Conservation (phyloP, 2,329 filamentous ascomycete genomes). For the Diaporthe ampelina region DNA sequence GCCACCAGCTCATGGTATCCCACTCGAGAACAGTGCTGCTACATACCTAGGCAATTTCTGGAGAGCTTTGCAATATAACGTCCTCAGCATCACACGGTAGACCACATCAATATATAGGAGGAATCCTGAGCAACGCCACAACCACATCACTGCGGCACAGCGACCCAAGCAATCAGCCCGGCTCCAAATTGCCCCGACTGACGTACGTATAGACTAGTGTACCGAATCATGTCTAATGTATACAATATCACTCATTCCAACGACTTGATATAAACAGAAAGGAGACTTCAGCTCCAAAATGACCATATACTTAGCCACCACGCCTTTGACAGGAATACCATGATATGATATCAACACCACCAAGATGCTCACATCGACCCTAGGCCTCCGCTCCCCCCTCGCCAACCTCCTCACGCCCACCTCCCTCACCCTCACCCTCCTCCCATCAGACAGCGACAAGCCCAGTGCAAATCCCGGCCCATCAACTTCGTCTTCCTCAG, state of each 20-base stretch:
- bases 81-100: neutral
- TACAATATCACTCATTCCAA: neutral
- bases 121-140: too few relatives aligned
- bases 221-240: neutral
- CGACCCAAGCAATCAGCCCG: neutral
- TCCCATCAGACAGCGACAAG: neutral
- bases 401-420: neutral
- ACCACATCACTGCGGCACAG: neutral
- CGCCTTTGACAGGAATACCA: too few relatives aligned
- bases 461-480: neutral
- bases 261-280: neutral
- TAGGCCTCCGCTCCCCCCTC: constrained; percentile 9
- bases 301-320: too few relatives aligned
- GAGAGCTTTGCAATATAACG: too few relatives aligned
- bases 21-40: too few relatives aligned
- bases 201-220: neutral
- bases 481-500: neutral
- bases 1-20: too few relatives aligned
- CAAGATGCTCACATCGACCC: constrained; percentile 3
- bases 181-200: neutral
- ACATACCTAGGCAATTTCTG: too few relatives aligned
- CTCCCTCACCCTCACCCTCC: constrained; percentile 4
- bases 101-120: neutral
- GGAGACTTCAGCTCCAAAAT: too few relatives aligned
- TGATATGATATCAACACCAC: neutral